Evolutionary conservation across 208 protist species (phyloP).

Genomic region (Crithidia expoeki): DNA sequence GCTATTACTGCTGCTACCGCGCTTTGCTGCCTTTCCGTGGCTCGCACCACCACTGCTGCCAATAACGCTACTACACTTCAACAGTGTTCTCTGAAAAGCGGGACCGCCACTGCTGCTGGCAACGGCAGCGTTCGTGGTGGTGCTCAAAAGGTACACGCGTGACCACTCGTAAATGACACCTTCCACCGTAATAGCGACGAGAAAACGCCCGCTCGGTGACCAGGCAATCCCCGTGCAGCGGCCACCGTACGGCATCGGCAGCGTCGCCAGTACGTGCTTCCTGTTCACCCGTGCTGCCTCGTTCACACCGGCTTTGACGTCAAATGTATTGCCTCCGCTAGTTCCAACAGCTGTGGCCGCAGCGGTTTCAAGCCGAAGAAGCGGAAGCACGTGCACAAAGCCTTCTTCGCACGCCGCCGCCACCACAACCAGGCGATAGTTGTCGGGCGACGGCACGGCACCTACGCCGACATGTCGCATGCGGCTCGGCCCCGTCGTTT

Average conservation of each 20-base stretch:
- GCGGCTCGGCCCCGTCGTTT: constrained; percentile 42
- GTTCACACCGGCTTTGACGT: not conserved
- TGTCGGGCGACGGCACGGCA: constrained; percentile 50
- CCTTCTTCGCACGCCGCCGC: constrained; percentile 63
- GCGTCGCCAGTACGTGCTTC: constrained; percentile 43
- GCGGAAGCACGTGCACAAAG: constrained; percentile 50
- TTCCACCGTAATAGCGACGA: constrained; percentile 56
- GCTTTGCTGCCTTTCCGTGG: not conserved
- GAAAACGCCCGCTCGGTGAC: constrained; percentile 58
- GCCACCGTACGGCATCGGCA: constrained; percentile 60
- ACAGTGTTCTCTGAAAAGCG: not conserved
- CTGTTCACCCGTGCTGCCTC: constrained; percentile 9
- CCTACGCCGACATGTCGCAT: constrained; percentile 56
- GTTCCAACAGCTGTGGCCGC: constrained; percentile 1
- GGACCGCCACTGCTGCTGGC: not conserved
- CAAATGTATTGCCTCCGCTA: not conserved
- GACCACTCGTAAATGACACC: constrained; percentile 69
- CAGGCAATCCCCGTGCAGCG: constrained; percentile 54
- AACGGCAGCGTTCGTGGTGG: not conserved
- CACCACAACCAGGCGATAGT: constrained; percentile 41
- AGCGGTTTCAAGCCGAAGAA: constrained; percentile 5
- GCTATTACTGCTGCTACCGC: not conserved
- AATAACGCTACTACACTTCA: too few relatives aligned
- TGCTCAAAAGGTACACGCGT: constrained; percentile 48
- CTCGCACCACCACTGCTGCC: not conserved